These are phyloP conservation scores for Auxenochlorella pyrenoidosa DNA, from an alignment of 139 green algal species.

Conservation along the genomic window DNA sequence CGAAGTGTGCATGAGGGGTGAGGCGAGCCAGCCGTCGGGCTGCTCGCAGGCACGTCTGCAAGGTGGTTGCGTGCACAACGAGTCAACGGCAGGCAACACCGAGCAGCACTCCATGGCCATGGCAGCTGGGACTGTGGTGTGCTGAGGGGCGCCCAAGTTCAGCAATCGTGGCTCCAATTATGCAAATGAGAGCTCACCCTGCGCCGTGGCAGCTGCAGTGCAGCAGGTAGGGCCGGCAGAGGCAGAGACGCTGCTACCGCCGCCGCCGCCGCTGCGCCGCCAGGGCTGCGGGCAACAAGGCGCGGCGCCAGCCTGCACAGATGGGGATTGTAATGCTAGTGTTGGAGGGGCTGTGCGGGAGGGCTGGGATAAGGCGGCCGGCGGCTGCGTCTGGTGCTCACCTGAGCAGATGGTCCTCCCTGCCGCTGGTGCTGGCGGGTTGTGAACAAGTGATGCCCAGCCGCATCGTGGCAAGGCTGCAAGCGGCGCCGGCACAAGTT, in stretches of 20 bases:
- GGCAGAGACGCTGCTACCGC: neutral
- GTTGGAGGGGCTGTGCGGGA: neutral
- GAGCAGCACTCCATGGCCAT: too few species aligned
- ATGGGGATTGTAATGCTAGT: neutral
- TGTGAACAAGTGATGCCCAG: constrained; percentile 9
- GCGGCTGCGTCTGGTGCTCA: neutral
- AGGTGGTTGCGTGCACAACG: too few species aligned
- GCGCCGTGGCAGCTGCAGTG: neutral
- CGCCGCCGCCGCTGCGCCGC: neutral
- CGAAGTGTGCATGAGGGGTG: constrained; percentile 2
- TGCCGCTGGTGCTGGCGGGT: constrained; percentile 1
- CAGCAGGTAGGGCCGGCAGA: neutral
- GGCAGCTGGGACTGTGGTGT: too few species aligned
- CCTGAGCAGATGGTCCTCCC: neutral
- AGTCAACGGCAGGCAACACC: too few species aligned
- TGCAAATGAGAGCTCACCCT: neutral
- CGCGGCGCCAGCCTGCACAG: neutral
- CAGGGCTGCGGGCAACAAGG: neutral
- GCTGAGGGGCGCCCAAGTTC: too few species aligned
- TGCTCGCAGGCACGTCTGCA: neutral
- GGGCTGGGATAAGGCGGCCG: neutral
- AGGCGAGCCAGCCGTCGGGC: neutral
- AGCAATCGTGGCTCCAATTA: too few species aligned
- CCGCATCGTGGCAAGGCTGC: neutral
- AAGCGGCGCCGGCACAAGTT: too few species aligned